These are phyloP conservation scores for Phytophthora pseudosyringae DNA, from an alignment of 352 stramenopile genomes.

Conservation along the genomic window DNA sequence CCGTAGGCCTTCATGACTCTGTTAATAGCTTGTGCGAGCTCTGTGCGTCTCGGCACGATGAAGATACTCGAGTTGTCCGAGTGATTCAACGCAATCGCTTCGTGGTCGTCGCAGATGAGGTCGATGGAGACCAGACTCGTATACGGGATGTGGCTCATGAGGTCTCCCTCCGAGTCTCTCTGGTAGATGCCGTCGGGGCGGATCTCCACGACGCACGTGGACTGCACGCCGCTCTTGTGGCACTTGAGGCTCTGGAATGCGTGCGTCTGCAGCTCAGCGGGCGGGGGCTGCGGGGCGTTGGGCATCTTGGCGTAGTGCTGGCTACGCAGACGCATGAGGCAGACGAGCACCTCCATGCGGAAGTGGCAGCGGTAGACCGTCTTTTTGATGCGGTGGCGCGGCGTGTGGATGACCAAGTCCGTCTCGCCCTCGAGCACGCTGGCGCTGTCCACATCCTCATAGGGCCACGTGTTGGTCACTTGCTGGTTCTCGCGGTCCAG, in stretches of 20 bases:
- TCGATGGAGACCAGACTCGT: constrained; percentile 86
- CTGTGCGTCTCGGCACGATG: constrained; percentile 64
- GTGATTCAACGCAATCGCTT: constrained; percentile 78
- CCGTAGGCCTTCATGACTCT: constrained; percentile 76
- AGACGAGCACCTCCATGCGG: constrained; percentile 85
- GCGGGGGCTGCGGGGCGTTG: constrained; percentile 19
- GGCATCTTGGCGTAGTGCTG: constrained; percentile 59
- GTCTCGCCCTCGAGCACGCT: constrained; percentile 73
- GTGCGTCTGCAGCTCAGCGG: constrained; percentile 58
- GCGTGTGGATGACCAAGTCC: constrained; percentile 81
- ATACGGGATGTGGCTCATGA: constrained; percentile 85
- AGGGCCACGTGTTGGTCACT: constrained; percentile 84
- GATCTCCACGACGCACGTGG: constrained; percentile 71
- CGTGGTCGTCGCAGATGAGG: constrained; percentile 76
- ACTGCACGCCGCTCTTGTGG: constrained; percentile 64
- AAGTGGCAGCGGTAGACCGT: constrained; percentile 83
- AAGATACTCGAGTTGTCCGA: constrained; percentile 87
- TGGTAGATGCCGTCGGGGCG: constrained; percentile 80
- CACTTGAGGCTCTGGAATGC: constrained; percentile 69
- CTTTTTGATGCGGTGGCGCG: constrained; percentile 82
- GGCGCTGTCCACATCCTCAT: constrained; percentile 75
- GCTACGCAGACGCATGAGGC: constrained; percentile 75
- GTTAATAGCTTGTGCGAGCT: constrained; percentile 75
- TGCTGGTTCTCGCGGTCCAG: constrained; percentile 72
- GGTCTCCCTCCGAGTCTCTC: constrained; percentile 71